Base-by-base conservation (phyloP, 495 filamentous ascomycete species). In the Xylaria cubensis region DNA sequence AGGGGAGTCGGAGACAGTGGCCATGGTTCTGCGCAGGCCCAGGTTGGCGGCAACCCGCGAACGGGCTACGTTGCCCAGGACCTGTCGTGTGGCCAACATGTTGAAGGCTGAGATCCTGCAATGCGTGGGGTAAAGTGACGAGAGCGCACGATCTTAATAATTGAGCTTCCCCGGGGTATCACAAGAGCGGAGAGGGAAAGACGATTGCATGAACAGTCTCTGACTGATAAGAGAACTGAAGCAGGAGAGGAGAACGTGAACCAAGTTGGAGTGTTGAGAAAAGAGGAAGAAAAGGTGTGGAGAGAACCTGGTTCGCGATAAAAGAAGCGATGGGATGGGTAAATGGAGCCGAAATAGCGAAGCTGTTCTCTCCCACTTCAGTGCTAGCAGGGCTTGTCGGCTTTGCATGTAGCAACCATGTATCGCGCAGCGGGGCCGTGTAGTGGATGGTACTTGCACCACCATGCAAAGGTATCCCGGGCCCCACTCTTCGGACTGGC, bases 51-150 rank as follows among this genome's bases (percentile, higher is more conserved):
- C 75, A 77, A 83, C 83, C 79, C 85, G 85, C 80, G 82, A 81
- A 75, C 84, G 86, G 84, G 84, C 84, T 58, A 82, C 76, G 67
- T 75, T 77, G 80, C 83, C 84, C 81, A 86, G 80, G 76, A 86
- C 77, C 80, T 88, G 86, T 82, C 86, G 84, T 72, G 86, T 81
- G 67, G 85, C 83, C 83, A 89, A 80, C 86, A 88, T 89, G 73
- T 73, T 87, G 83, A 83, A 70, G 75, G 67, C 81, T n/a, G 58
- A 53, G 71, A 72, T 76, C 75, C 76, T 66, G 76, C 75, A 75
- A 69, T 70, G 41, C 73, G 64, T 67, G 72, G 69, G 73, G 73
- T 71, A 75, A 17, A 21, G 59, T 10, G 68, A 29, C 61, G 72
- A 75, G 75, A 69, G 39, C 39, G 55, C 48, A 53, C 50, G 32